Evolutionary conservation across 257 asterid genomes (phyloP), one percentile per base, ranked within the genome.

Genomic region (Thymus mandschuricus): DNA sequence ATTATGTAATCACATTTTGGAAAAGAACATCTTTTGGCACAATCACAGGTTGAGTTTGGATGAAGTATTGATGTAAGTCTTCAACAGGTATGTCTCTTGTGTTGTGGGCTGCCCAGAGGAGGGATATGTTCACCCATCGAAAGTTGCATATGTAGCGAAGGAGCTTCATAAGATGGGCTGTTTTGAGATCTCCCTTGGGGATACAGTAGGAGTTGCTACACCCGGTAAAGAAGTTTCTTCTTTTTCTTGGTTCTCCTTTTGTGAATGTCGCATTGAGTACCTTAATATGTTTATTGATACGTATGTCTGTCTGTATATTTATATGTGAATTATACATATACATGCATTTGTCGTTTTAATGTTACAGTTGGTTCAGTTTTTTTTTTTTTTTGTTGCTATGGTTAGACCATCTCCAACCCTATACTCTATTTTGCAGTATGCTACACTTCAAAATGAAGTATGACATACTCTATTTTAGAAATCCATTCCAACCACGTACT

Each of bases 161-260:
- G 96, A 91, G 75, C 98, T 93, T 78, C 93, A 91, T 60, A 87
- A 93, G 68, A 90, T 89, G 97, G 98, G 97, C 59, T 93, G 98
- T 80, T 90, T 86, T 50, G 97, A 93, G 81, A 90, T 93, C 72
- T 93, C 97, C 40, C 96, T 93, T 57, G 98, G 91, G 40, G 97
- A 93, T 81, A 91, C 98, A 58, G 81, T 84, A n/a, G 97, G 97
- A 74, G 87, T 87, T 61, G 98, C 90, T 52, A 93, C 96, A 74
- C 96, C 97, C 35, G 95, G 98, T 90, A 85, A 74, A 30, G 3
- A 12, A 59, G 46, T 60, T 56, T 57, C 8, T 54, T 63, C 44
- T 49, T 62, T 8, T 40, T 11, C 46, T 49, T 49, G 9, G 38
- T 38, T 38, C 6, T 38, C 6, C 6, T 38, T 38, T 38, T 38